Conservation (phyloP, 2,329 filamentous ascomycete genomes). For the Microthyrium microscopicum region DNA sequence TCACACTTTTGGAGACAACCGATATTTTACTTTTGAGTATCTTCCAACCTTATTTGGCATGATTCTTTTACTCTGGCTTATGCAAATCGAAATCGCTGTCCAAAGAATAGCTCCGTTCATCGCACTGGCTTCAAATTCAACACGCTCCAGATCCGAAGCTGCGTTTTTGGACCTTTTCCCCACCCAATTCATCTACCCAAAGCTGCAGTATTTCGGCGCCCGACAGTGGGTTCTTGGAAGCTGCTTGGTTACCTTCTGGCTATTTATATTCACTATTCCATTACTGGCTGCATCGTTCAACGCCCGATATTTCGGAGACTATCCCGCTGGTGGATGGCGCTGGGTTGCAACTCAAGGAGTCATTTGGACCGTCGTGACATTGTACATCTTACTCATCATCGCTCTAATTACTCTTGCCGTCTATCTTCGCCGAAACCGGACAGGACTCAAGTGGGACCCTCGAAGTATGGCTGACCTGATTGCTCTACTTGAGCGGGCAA, state of each 20-base stretch:
- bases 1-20: slow-evolving; percentile 47
- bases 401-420: slow-evolving; percentile 41
- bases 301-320: slow-evolving; percentile 43
- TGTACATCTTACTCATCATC: slow-evolving; percentile 53
- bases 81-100: slow-evolving; percentile 58
- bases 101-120: slow-evolving; percentile 63
- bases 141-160: slow-evolving; percentile 42
- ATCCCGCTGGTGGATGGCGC: slow-evolving; percentile 45
- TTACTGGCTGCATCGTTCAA: slow-evolving; percentile 65
- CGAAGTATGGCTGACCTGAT: slow-evolving; percentile 68
- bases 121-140: slow-evolving; percentile 51
- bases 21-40: slow-evolving; percentile 77
- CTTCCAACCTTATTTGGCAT: slow-evolving; percentile 64
- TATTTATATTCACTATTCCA: slow-evolving; percentile 64
- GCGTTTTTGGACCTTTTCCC: slow-evolving; percentile 46
- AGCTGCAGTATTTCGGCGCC: slow-evolving; percentile 48
- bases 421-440: slow-evolving; percentile 49
- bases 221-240: slow-evolving; percentile 52
- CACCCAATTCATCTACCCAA: slow-evolving; percentile 51
- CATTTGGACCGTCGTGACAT: slow-evolving; percentile 57
- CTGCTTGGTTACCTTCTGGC: slow-evolving; percentile 55
- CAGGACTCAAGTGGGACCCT: slow-evolving; percentile 74
- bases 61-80: slow-evolving; percentile 57
- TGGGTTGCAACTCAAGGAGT: slow-evolving; percentile 69
- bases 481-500: slow-evolving; percentile 62